Evolutionary conservation across 2,329 filamentous ascomycete genomes (phyloP), one percentile per base, ranked within the genome.

Genomic region (Hypomyces rosellus): DNA sequence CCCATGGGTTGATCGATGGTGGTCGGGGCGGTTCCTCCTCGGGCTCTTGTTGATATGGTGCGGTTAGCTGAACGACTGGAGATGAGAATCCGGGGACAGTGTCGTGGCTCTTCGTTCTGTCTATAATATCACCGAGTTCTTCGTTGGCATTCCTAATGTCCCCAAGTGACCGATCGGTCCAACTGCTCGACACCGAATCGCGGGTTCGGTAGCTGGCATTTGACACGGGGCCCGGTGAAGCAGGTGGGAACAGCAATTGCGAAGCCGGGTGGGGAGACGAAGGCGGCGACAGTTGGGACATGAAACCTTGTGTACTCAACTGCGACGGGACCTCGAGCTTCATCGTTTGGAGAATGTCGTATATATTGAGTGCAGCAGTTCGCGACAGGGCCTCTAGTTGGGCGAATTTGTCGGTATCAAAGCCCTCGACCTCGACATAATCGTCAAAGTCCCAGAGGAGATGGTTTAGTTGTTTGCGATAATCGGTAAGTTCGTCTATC

Each of bases 391-490:
- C 69, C 57, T 75, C 74, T 4, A 81, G 65, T 55, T 76, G 70
- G 15, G 67, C 61, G 48, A 74, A 81, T 53, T 74, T 76, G 15
- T 67, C 68, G 22, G 66, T 61, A n/a, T 80, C 75, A 53, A 81
- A 81, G 20, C 68, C 68, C 34, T 76, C 72, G 13, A 65, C 57
- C 45, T 77, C 74, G 53, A 75, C 63, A 55, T 69, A 79, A 48
- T 81, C 77, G 49, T 82, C 78, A 56, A 82, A 80, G 46, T 77
- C 77, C 71, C 77, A 82, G 6, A 81, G 63, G 20, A 79, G 58
- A 43, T 76, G 71, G 51, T 70, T 74, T 38, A 82, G 65, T 49
- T 74, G 68, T 15, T 68, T 65, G 42, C 77, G 69, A 51, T 71
- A 74, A 41, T 69, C 63, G 48, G 74, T 71, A 47, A 82, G 76